Percentiles rank a stretch among this genome's conserved stretches.
Evolutionary conservation across 2,329 filamentous ascomycete species (phyloP).

Genomic region (Calonectria hongkongensis): DNA sequence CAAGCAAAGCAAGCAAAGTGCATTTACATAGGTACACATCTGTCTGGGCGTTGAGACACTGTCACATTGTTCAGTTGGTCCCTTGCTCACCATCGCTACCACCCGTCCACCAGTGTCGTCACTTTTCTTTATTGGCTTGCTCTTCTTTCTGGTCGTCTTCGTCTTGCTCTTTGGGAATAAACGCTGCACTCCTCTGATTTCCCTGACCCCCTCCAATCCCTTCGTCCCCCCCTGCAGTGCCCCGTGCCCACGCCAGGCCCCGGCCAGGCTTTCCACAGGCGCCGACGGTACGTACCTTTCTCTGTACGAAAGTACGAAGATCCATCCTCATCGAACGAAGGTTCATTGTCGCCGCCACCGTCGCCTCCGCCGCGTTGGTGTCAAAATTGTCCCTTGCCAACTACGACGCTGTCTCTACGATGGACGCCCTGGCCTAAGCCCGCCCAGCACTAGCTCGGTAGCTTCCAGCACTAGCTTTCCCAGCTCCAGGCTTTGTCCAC

Average conservation of each 20-base stretch:
- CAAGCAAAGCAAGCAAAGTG: conserved; percentile 20
- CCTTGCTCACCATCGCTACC: conserved; percentile 11
- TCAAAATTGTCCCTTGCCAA: conserved; percentile 38
- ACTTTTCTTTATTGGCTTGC: neutral
- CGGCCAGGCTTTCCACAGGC: conserved; percentile 27
- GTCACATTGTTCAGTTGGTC: conserved; percentile 1
- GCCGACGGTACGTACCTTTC: conserved; percentile 38
- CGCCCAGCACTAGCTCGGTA: conserved; percentile 37
- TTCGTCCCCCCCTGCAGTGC: neutral
- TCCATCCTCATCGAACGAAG: conserved; percentile 42
- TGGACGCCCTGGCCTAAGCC: conserved; percentile 29
- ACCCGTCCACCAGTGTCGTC: neutral
- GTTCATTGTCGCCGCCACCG: conserved; percentile 31
- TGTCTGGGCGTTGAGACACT: conserved; percentile 13
- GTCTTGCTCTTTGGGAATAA: neutral
- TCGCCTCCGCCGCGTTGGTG: conserved; percentile 36
- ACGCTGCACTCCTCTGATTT: conserved; percentile 8
- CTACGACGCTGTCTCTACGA: conserved; percentile 25
- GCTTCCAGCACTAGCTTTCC: conserved; percentile 30
- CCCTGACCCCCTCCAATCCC: neutral
- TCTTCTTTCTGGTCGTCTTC: neutral
- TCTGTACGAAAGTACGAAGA: conserved; percentile 39
- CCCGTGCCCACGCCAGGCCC: conserved; percentile 12
- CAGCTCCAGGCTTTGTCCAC: conserved; percentile 23
- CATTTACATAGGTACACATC: neutral